Conservation (phyloP, 1,139 yeast species). For the Taiozyma onychis region DNA sequence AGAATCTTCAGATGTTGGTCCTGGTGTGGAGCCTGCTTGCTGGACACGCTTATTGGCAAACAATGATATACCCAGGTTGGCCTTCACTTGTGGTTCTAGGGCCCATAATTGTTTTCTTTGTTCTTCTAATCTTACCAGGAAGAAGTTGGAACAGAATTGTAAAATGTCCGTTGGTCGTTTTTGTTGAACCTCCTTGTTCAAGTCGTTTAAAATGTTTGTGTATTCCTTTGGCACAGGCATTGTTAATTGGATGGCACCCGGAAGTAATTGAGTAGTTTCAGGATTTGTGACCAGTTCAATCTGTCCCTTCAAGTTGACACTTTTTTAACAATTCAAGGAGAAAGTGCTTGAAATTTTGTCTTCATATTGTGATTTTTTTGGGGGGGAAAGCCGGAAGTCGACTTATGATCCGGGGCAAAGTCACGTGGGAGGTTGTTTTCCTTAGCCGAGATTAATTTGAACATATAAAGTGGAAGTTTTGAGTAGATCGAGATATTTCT, state of each 20-base stretch:
- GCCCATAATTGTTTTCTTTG: conserved; percentile 54
- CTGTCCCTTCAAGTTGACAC: neutral
- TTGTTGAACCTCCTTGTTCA: conserved; percentile 55
- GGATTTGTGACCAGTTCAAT: neutral
- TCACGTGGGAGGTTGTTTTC: too few relatives aligned
- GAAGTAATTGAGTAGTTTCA: neutral
- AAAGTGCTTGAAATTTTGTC: neutral
- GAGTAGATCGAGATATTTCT: too few relatives aligned
- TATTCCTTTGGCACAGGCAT: conserved; percentile 30
- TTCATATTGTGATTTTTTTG: neutral
- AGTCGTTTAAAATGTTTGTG: conserved; percentile 51
- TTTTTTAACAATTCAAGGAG: neutral
- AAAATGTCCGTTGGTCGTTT: conserved; percentile 64
- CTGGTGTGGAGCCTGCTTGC: conserved; percentile 2
- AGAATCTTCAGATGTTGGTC: neutral
- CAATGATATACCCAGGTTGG: conserved; percentile 44
- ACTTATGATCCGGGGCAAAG: too few relatives aligned
- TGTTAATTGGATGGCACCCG: neutral
- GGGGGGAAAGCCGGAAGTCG: too few relatives aligned
- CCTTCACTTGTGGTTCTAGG: conserved; percentile 45
- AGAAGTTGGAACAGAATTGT: conserved; percentile 73
- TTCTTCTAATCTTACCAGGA: conserved; percentile 53
- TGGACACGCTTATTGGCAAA: conserved; percentile 32
- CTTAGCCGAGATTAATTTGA: too few relatives aligned
- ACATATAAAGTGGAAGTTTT: too few relatives aligned